Evolutionary conservation across 306 rosid species (phyloP).

Genomic region (Abrus pulchellus): DNA sequence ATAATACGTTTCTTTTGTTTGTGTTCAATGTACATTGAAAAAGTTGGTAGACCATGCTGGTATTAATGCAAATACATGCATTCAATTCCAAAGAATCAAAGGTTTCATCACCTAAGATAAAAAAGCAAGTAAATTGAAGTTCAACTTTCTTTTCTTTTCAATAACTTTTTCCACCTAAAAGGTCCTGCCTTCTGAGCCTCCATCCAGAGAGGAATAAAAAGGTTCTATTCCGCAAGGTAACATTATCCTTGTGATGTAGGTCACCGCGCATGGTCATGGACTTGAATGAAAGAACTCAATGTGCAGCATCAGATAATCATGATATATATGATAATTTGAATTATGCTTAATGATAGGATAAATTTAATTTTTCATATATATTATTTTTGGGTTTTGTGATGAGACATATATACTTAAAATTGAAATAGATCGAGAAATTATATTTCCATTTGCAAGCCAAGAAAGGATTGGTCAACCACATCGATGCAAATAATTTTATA

Average conservation of each 20-base stretch:
- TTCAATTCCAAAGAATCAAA: not conserved
- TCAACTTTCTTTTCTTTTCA: conserved; percentile 2
- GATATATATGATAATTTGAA: not conserved
- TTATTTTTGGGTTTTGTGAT: not conserved
- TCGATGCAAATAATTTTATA: no score
- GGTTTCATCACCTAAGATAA: conserved; percentile 2
- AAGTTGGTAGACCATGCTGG: not conserved
- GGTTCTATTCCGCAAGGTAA: not conserved
- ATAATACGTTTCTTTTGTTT: not conserved
- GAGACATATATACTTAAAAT: not conserved
- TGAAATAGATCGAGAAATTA: no score
- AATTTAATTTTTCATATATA: not conserved
- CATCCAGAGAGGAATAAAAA: not conserved
- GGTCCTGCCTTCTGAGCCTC: conserved; percentile 22
- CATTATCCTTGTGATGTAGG: not conserved
- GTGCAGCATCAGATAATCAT: not conserved
- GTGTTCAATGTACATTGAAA: conserved; percentile 15
- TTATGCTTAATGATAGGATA: not conserved
- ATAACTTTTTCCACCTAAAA: conserved; percentile 26
- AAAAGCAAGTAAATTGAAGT: not conserved
- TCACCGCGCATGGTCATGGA: not conserved
- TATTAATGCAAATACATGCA: not conserved
- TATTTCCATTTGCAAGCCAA: no score
- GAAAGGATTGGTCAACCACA: not conserved
- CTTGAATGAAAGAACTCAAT: not conserved